Evolutionary conservation across 75 land plant species (phyloP).

Genomic region (Picea glauca): DNA sequence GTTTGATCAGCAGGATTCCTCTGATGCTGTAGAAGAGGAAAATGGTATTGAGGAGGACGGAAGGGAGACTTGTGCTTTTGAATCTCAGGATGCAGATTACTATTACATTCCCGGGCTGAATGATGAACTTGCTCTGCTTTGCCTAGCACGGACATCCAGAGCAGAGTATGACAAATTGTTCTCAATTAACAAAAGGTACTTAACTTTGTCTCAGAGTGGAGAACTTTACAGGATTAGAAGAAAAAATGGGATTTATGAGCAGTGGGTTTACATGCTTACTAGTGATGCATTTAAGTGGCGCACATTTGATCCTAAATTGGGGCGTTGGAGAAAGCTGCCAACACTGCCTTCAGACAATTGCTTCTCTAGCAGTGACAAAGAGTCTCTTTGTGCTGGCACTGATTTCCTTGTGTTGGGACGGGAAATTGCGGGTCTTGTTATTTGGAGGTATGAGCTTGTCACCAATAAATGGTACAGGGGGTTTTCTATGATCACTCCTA

Average conservation of each 20-base stretch:
- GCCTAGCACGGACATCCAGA: constrained; percentile 33
- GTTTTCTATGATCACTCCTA: constrained; percentile 46
- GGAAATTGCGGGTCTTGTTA: constrained; percentile 32
- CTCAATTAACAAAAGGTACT: constrained; percentile 24
- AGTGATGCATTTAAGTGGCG: constrained; percentile 45
- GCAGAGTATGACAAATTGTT: constrained; percentile 33
- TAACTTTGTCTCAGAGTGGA: constrained; percentile 24
- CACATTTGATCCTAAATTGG: constrained; percentile 37
- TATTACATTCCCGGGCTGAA: constrained; percentile 18
- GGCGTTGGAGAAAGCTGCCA: constrained; percentile 42
- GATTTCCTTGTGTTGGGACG: constrained; percentile 63
- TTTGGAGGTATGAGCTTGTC: constrained; percentile 70
- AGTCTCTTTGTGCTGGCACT: constrained; percentile 61
- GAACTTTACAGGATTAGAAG: constrained; percentile 45
- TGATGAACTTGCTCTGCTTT: constrained; percentile 35
- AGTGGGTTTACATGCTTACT: constrained; percentile 53
- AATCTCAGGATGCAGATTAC: constrained; percentile 62
- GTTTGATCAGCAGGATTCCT: neutral
- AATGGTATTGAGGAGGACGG: neutral
- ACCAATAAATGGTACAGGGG: constrained; percentile 50
- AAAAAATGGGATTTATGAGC: constrained; percentile 37
- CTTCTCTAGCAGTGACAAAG: constrained; percentile 54
- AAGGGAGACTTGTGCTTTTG: neutral
- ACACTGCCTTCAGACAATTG: constrained; percentile 44
- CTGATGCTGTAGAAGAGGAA: neutral